Percentiles rank a stretch among this genome's conserved stretches.
Conservation (phyloP, 2,329 filamentous ascomycete species). For the Gnomoniopsis sp. region DNA sequence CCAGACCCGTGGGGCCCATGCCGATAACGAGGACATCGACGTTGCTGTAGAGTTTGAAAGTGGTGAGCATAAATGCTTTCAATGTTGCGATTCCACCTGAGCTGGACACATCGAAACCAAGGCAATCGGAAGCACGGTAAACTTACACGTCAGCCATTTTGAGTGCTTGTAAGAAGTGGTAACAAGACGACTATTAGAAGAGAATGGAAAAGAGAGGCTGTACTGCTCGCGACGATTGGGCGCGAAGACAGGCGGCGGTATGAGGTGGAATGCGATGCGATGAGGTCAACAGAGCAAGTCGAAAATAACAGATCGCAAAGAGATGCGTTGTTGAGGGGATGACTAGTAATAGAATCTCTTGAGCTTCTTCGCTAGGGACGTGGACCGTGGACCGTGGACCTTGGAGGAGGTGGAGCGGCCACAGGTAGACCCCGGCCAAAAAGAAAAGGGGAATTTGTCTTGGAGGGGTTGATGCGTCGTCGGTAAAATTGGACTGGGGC, state of each 20-base stretch:
- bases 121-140: background rate
- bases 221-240: slow-evolving; percentile 10
- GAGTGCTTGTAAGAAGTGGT: slow-evolving; percentile 8
- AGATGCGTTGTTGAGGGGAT: background rate
- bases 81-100: background rate
- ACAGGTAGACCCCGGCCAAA: too few species aligned
- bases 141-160: slow-evolving; percentile 29
- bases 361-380: slow-evolving; percentile 3
- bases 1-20: slow-evolving; percentile 93
- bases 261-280: background rate
- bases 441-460: background rate
- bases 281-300: background rate
- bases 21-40: slow-evolving; percentile 98
- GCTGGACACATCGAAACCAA: background rate
- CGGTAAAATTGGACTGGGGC: slow-evolving; percentile 15
- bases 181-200: slow-evolving; percentile 1
- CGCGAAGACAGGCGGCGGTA: slow-evolving; percentile 1
- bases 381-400: background rate
- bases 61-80: background rate
- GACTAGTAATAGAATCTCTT: slow-evolving; percentile 3
- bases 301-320: slow-evolving; percentile 8
- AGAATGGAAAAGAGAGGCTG: slow-evolving; percentile 4
- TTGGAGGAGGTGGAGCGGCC: background rate
- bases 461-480: background rate
- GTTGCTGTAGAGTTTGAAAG: slow-evolving; percentile 54